A percentile compares a stretch with the other conserved stretches of the same genome.
These are phyloP conservation scores for Thalassiosira sp. DNA, from an alignment of 352 stramenopile genomes.

Conservation along the genomic window DNA sequence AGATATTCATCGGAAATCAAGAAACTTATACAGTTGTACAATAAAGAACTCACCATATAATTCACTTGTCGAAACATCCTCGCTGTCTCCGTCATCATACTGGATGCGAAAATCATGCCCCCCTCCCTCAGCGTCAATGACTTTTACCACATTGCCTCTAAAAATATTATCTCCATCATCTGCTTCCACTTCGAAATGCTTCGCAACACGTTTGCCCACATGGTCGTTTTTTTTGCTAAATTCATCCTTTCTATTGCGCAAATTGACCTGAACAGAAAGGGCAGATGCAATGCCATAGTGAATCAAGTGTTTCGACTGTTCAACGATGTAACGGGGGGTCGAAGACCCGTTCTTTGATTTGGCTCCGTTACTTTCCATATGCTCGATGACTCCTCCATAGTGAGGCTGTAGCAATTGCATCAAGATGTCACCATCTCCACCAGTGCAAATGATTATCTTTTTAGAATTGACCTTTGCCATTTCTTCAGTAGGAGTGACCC, in stretches of 20 bases:
- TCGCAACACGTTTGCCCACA: slow-evolving; percentile 52
- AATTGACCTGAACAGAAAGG: slow-evolving; percentile 18
- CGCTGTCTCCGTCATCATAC: slow-evolving; percentile 58
- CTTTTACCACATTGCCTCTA: slow-evolving; percentile 31
- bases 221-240: slow-evolving; percentile 15
- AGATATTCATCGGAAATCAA: not conserved
- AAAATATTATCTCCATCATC: slow-evolving; percentile 59
- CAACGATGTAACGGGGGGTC: slow-evolving; percentile 24
- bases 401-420: slow-evolving; percentile 37
- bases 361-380: slow-evolving; percentile 2
- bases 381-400: slow-evolving; percentile 45
- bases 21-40: slow-evolving; percentile 1
- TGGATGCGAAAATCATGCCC: slow-evolving; percentile 37
- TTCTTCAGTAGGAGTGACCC: slow-evolving; percentile 8
- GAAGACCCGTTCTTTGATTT: slow-evolving; percentile 8
- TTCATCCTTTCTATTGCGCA: slow-evolving; percentile 15
- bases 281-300: slow-evolving; percentile 53
- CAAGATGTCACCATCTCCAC: slow-evolving; percentile 54
- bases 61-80: slow-evolving; percentile 32
- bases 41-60: slow-evolving; percentile 38
- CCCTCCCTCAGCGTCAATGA: slow-evolving; percentile 20
- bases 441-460: slow-evolving; percentile 42
- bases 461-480: slow-evolving; percentile 34
- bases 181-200: slow-evolving; percentile 45
- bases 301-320: slow-evolving; percentile 53